Percentiles rank a stretch among this genome's conserved stretches.
These are phyloP conservation scores for Calonectria henricotiae DNA, from an alignment of 2,329 filamentous ascomycete species.

Conservation along the genomic window DNA sequence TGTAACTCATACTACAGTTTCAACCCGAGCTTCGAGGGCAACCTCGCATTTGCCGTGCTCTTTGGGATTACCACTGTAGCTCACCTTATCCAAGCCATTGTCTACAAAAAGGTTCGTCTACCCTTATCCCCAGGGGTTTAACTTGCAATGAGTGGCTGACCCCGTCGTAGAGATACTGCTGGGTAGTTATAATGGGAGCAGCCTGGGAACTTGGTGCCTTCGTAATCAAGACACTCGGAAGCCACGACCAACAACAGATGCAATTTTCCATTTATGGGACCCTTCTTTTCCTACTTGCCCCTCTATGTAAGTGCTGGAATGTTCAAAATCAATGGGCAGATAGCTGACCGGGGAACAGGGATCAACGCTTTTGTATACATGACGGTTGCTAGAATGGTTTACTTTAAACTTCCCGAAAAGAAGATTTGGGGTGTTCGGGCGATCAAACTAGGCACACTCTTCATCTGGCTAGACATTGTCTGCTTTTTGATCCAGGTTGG, in stretches of 20 bases:
- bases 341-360: conserved; percentile 51
- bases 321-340: too few species aligned
- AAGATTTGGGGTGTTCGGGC: conserved; percentile 58
- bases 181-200: conserved; percentile 61
- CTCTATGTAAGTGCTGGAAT: conserved; percentile 56
- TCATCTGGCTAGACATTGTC: conserved; percentile 66
- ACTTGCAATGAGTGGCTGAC: conserved; percentile 11
- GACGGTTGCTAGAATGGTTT: conserved; percentile 61
- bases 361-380: conserved; percentile 65
- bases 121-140: background rate
- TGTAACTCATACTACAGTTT: conserved; percentile 57
- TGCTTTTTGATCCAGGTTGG: conserved; percentile 65
- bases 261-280: conserved; percentile 54
- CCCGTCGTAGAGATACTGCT: conserved; percentile 54
- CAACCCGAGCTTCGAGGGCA: conserved; percentile 56
- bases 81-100: conserved; percentile 53
- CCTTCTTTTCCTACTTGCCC: conserved; percentile 62
- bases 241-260: conserved; percentile 59
- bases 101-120: conserved; percentile 54
- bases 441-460: conserved; percentile 61
- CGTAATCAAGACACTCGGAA: conserved; percentile 56
- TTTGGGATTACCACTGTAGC: conserved; percentile 53
- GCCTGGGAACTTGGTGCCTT: conserved; percentile 62
- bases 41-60: conserved; percentile 54
- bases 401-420: conserved; percentile 59